Evolutionary conservation across 2,329 filamentous ascomycete genomes (phyloP), one percentile per base, ranked within the genome.

Genomic region (Cordyceps tenuipes): DNA sequence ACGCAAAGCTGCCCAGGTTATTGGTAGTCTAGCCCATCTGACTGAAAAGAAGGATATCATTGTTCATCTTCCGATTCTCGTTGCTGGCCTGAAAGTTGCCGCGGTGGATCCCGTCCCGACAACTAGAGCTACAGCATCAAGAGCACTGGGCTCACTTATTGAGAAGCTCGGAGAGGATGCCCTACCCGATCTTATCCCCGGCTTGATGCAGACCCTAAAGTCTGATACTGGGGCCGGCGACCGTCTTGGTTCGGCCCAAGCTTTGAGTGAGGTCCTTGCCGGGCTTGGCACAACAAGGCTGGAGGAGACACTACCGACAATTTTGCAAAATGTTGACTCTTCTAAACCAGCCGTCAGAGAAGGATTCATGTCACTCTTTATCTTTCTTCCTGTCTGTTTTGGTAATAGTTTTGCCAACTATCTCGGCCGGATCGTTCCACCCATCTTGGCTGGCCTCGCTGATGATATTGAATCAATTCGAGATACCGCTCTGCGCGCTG

Each of bases 301-400:
- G 66, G 94, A 99, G 73, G 95, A 99, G 75, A 97, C 92, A 5
- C 79, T 99, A 50, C 95, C 94, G 44, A 97, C 93, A 13, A 96
- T 99, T 67, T 77, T 99, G 46, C 93, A 97, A 69, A 99, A 99
- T 69, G 93, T 96, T 65, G 87, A 91, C 66, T 97, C 93, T 68
- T 85, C 88, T 66, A 97, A 96, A 75, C 73, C 94, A 19, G 86
- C 91, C 59, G 91, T 99, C 64, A 87, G 94, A 68, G 94, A 99
- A 79, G 94, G 94, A 50, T 99, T 99, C 78, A 99, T 99, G 94
- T 97, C 94, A 8, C 82, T 99, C 46, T 99, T 99, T 76, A 97
- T 99, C 66, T 99, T 97, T 82, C 85, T 99, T 77, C 94, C 94
- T 13, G 94, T 96, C 57, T 99, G 94, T 76, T 99, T 99, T 68